These are phyloP conservation scores for Naematelia aurantialba DNA, from an alignment of 768 basidiomycete genomes.

Conservation along the genomic window DNA sequence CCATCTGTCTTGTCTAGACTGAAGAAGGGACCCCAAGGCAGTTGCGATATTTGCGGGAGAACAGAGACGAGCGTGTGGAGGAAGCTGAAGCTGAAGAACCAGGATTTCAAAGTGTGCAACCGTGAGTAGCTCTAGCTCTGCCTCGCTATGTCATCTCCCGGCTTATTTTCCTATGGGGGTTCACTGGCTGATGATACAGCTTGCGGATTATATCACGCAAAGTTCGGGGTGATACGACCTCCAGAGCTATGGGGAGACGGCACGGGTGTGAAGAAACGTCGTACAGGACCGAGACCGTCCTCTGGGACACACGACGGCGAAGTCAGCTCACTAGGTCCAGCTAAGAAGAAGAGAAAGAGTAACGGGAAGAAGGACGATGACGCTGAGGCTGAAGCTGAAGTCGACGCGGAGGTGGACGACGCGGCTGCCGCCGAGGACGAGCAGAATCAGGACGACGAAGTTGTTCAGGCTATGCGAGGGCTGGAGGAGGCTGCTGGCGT, in stretches of 20 bases:
- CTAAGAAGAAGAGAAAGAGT: conserved; percentile 12
- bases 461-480: background rate
- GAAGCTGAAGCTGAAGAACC: conserved; percentile 27
- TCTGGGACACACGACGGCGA: conserved; percentile 7
- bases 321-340: too few relatives aligned
- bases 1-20: conserved; percentile 22
- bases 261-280: conserved; percentile 29
- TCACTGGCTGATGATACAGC: conserved; percentile 13
- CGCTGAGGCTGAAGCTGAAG: background rate
- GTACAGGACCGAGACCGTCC: conserved; percentile 1
- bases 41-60: conserved; percentile 42
- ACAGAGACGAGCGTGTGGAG: conserved; percentile 42
- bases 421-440: background rate
- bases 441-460: conserved; percentile 4
- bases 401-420: background rate
- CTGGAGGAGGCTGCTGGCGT: background rate
- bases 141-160: background rate
- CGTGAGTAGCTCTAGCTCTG: too few relatives aligned
- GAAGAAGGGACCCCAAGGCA: conserved; percentile 37
- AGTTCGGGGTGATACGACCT: conserved; percentile 40
- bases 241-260: conserved; percentile 45
- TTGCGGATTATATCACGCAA: conserved; percentile 40
- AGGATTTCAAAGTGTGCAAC: conserved; percentile 39
- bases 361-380: conserved; percentile 7
- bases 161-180: background rate